A percentile compares a stretch with the other conserved stretches of the same genome.
These are phyloP conservation scores for Copromyces sp. DNA, from an alignment of 495 filamentous ascomycete genomes.

Conservation along the genomic window DNA sequence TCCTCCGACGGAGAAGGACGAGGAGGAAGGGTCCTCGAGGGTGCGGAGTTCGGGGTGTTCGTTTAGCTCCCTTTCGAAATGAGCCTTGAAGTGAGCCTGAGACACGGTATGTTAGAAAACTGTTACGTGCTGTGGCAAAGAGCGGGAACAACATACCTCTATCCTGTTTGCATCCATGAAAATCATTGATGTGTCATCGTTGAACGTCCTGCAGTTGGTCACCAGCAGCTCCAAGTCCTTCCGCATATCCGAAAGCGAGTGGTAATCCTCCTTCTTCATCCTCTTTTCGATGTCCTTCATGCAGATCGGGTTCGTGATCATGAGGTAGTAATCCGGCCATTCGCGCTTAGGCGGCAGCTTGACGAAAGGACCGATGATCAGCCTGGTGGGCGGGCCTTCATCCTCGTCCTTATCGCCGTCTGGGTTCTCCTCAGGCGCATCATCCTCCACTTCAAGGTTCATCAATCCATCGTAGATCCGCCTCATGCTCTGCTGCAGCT, in stretches of 20 bases:
- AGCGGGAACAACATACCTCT: conserved; percentile 48
- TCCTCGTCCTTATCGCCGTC: conserved; percentile 23
- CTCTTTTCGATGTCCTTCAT: conserved; percentile 88
- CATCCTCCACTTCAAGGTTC: conserved; percentile 61
- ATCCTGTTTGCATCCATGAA: conserved; percentile 89
- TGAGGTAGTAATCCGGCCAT: conserved; percentile 87
- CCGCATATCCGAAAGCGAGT: conserved; percentile 65
- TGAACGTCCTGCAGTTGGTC: conserved; percentile 86
- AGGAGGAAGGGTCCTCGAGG: conserved; percentile 42
- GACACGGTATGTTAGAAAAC: conserved; percentile 18
- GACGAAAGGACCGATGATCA: conserved; percentile 90
- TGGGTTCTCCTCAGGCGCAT: conserved; percentile 29
- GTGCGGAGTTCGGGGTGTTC: conserved; percentile 63
- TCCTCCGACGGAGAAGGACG: background rate
- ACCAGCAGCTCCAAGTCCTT: conserved; percentile 76
- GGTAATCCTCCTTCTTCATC: conserved; percentile 90
- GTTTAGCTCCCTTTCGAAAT: conserved; percentile 59
- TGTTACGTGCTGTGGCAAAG: background rate
- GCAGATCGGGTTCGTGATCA: conserved; percentile 84
- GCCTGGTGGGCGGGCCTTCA: conserved; percentile 42
- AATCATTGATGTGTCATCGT: conserved; percentile 85
- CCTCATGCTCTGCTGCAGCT: conserved; percentile 65
- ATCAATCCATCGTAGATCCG: conserved; percentile 68
- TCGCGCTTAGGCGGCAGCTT: conserved; percentile 77
- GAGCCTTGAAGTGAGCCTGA: conserved; percentile 56